Conservation (phyloP, 164 flowering plant genomes). For the Dillenia turbinata region DNA sequence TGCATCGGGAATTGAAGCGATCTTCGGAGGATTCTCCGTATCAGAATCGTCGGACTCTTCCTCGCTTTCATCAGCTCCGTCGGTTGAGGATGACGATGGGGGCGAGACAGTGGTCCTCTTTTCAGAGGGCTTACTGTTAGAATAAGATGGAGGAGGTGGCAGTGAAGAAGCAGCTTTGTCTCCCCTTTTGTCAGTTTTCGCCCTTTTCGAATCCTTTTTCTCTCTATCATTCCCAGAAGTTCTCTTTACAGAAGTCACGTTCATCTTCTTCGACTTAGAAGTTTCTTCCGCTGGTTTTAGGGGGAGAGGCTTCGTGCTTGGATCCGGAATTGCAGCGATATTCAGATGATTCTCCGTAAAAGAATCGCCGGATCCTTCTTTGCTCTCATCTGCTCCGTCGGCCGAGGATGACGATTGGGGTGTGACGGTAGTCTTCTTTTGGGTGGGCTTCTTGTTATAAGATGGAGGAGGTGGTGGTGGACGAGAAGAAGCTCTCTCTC, state of each 20-base stretch:
- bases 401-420: slow-evolving; percentile 9
- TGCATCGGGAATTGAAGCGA: slow-evolving; percentile 5
- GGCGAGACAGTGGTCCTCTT: not conserved
- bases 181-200: no score
- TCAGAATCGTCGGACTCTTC: slow-evolving; percentile 7
- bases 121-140: not conserved
- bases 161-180: no score
- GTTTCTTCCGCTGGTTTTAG: slow-evolving; percentile 29
- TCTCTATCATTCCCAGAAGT: not conserved
- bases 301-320: slow-evolving; percentile 23
- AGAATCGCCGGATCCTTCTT: slow-evolving; percentile 10
- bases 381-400: slow-evolving; percentile 12
- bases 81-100: slow-evolving; percentile 12
- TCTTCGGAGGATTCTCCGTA: not conserved
- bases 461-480: no score
- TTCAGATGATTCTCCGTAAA: not conserved
- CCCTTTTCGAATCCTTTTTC: slow-evolving; percentile 6
- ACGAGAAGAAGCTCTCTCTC: no score
- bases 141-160: not conserved
- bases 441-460: not conserved
- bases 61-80: slow-evolving; percentile 10
- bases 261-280: slow-evolving; percentile 12
- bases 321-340: slow-evolving; percentile 2
- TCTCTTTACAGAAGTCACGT: slow-evolving; percentile 6
- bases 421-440: not conserved